Evolutionary conservation across 495 filamentous ascomycete species (phyloP), one percentile per base, ranked within the genome.

Genomic region (Xanthoparmelia taractica): DNA sequence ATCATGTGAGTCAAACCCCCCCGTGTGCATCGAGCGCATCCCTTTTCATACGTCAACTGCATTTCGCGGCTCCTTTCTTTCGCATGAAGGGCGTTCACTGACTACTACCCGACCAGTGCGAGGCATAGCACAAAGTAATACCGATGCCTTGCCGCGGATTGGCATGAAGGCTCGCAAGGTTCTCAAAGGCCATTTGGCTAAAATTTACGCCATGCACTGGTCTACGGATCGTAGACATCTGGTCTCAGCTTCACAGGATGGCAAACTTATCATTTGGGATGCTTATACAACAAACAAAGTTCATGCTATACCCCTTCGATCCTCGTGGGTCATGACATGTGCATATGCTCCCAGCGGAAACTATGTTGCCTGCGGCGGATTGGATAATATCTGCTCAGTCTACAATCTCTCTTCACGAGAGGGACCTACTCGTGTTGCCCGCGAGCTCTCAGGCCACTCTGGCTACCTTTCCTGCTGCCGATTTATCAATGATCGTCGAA

Each of bases 131-230:
- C 85, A 87, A 71, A 85, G 89, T 76, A 85, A 91, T 61, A 92
- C 95, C 71, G 95, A 97, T 63, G 74, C 87, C 61, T 83, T 98
- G 69, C 95, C 92, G 58, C 87, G 88, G 71, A 93, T 92, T 71
- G 88, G 89, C 70, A 97, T 98, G 94, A 95, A 90, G 80, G 87
- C 92, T 64, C 91, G 93, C 76, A 89, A 90, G 73, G 95, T 91
- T 40, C 78, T 98, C 63, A 97, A 97, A 79, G 94, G 94, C 55
- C 94, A 98, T 84, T 78, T 98, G 38, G 94, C 94, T 61, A 98
- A 98, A 79, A 98, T 98, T 68, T 98, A 98, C 76, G 92, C 94
- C 66, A 98, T 98, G 94, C 95, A 98, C 79, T 98, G 94, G 94
- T 97, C 95, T 25, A 98, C 95, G 64, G 94, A 98, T 78, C 87